phyloP scores from a whole-genome alignment of 192 early-diverging fungal species.

The Coemansia sp. region DNA sequence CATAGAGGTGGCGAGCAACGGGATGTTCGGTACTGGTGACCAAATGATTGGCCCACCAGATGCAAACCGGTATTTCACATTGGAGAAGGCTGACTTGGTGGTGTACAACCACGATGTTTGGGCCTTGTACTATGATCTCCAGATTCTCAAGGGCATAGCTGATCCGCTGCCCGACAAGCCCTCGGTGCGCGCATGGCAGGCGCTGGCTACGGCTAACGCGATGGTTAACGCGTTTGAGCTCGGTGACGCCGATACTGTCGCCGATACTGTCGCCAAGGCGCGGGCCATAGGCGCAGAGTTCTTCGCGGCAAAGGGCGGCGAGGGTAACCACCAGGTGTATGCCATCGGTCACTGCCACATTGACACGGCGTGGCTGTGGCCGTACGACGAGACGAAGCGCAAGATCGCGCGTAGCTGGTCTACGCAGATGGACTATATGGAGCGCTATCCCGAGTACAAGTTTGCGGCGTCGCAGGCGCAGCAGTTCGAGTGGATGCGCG shows the following conservation, averaged over 20 bases:
- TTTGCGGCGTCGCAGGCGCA: conserved; percentile 97
- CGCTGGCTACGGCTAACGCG: conserved; percentile 75
- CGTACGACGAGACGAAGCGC: conserved; percentile 96
- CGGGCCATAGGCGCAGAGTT: conserved; percentile 60
- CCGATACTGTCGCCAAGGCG: no score
- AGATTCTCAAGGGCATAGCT: conserved; percentile 71
- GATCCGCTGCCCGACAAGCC: conserved; percentile 65
- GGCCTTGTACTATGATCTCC: conserved; percentile 73
- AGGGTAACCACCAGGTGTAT: conserved; percentile 68
- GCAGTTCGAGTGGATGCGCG: conserved; percentile 91
- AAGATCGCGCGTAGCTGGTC: conserved; percentile 88
- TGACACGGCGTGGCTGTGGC: conserved; percentile 96
- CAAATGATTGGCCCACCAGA: conserved; percentile 60
- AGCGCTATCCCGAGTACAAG: conserved; percentile 82
- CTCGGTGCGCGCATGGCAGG: conserved; percentile 72
- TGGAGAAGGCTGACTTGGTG: conserved; percentile 67
- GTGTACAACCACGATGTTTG: conserved; percentile 72
- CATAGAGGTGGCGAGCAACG: conserved; percentile 91
- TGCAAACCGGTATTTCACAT: conserved; percentile 60
- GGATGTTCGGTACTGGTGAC: conserved; percentile 78
- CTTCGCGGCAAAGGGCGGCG: conserved; percentile 62
- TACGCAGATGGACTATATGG: conserved; percentile 78
- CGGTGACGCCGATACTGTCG: conserved; percentile 39
- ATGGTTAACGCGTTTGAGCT: conserved; percentile 72
- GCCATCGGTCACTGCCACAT: conserved; percentile 95